Evolutionary conservation across 106 monocot species (phyloP), one percentile per base, ranked within the genome.

Genomic region (Platanthera zijinensis): DNA sequence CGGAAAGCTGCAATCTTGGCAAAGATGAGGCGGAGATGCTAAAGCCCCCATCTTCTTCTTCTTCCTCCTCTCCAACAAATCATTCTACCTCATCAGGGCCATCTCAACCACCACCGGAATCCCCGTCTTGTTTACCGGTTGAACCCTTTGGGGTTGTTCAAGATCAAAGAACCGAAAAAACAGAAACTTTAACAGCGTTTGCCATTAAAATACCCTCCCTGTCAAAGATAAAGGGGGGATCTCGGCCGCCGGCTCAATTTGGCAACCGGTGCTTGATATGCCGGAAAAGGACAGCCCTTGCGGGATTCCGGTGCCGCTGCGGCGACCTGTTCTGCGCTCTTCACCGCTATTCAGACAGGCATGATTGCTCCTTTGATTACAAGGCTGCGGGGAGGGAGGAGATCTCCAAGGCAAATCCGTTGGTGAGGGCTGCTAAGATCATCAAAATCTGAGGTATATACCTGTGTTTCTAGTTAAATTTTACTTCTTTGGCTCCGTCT

Each of bases 281-380:
- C 86, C 50, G 50, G 63, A 83, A 73, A 56, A 82, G 66, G 84
- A 83, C 86, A 5, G 86, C 81, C 54, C 80, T 80, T 9, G 52
- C 80, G 5, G 80, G 80, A 9, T 80, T 80, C 80, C 73, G 80
- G 13, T 80, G 89, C 86, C 78, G 89, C 48, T 89, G 89, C 74
- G 86, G 89, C 21, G 76, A 84, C 5, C 79, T 89, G 8, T 89
- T 89, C 74, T 89, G 89, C 75, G 51, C 76, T 14, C 83, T 71
- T 21, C 89, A 89, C 66, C 83, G 89, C 25, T 80, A 89, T 72
- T 83, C 89, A 1, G 82, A 81, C 10, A 21, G 18, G 39, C 89
- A 89, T 56, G 84, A 82, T 19, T 89, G 89, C 71, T 86, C 86
- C 6, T 89, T 84, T 52, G 89, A 89, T 68, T 89, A 89, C 82